These are phyloP conservation scores for Pseudognaphalium luteoalbum DNA, from an alignment of 129 eudicot genomes.

Conservation along the genomic window DNA sequence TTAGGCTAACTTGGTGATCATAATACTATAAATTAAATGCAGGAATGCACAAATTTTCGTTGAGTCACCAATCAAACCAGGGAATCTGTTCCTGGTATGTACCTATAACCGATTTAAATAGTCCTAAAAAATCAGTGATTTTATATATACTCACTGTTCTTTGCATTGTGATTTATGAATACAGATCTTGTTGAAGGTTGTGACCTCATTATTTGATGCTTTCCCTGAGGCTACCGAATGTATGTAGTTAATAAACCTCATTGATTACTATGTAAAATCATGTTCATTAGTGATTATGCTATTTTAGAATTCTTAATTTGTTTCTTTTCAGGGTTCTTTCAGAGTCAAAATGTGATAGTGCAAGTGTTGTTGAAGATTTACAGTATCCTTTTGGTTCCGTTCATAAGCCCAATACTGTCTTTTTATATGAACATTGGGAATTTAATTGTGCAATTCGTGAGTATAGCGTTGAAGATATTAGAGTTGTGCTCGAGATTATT, in stretches of 20 bases:
- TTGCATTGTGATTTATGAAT: background rate
- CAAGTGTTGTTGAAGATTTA: slow-evolving; percentile 51
- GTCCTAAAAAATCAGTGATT: background rate
- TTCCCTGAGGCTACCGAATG: slow-evolving; percentile 80
- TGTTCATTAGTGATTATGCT: background rate
- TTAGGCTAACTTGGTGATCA: background rate
- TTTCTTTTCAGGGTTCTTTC: slow-evolving; percentile 52
- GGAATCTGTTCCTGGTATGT: slow-evolving; percentile 61
- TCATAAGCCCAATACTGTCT: slow-evolving; percentile 57
- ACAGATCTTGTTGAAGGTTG: slow-evolving; percentile 55
- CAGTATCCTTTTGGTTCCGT: slow-evolving; percentile 47
- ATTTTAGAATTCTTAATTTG: background rate
- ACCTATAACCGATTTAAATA: background rate
- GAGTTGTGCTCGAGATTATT: slow-evolving; percentile 33
- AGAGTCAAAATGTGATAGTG: slow-evolving; percentile 52
- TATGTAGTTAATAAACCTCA: slow-evolving; percentile 33
- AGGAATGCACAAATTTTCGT: slow-evolving; percentile 75
- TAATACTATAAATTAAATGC: slow-evolving; percentile 20
- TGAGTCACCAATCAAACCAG: slow-evolving; percentile 91
- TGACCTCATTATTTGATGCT: slow-evolving; percentile 75
- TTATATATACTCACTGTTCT: background rate
- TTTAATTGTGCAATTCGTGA: slow-evolving; percentile 32
- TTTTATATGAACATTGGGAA: slow-evolving; percentile 64
- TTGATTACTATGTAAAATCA: too few species aligned
- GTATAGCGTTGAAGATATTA: slow-evolving; percentile 32